These are phyloP conservation scores for Phytopythium litorale DNA, from an alignment of 352 stramenopile genomes.

Conservation along the genomic window DNA sequence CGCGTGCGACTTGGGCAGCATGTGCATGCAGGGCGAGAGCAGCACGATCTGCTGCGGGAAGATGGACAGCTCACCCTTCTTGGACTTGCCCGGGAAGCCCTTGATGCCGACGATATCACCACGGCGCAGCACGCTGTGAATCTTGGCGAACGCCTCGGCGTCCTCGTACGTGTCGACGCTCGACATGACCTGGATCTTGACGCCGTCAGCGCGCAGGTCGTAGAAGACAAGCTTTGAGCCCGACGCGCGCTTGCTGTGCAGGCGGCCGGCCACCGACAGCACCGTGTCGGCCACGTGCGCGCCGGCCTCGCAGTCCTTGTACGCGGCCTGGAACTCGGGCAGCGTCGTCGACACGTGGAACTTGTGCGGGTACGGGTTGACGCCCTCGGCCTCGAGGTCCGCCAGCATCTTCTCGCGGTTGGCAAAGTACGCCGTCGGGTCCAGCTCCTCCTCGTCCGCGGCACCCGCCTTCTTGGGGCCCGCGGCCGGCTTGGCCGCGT, in stretches of 20 bases:
- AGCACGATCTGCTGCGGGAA: constrained; percentile 87
- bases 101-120: constrained; percentile 97
- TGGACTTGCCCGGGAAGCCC: constrained; percentile 95
- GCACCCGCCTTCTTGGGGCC: constrained; percentile 62
- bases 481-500: constrained; percentile 52
- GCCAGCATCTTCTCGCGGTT: constrained; percentile 91
- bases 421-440: constrained; percentile 97
- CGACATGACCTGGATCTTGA: constrained; percentile 98
- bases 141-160: constrained; percentile 56
- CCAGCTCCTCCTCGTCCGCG: constrained; percentile 93
- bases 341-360: constrained; percentile 94
- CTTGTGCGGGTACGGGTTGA: constrained; percentile 98
- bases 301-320: constrained; percentile 72
- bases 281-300: constrained; percentile 70
- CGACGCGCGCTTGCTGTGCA: constrained; percentile 94
- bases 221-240: constrained; percentile 98
- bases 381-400: constrained; percentile 89
- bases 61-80: constrained; percentile 97
- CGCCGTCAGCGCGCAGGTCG: constrained; percentile 93
- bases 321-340: constrained; percentile 93
- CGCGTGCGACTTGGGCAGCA: constrained; percentile 74
- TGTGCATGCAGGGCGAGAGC: constrained; percentile 84
- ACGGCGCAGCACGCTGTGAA: constrained; percentile 90
- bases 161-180: constrained; percentile 66
- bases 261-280: constrained; percentile 93